Conservation (phyloP, 768 basidiomycete genomes). For the Pleurotus ostreatus region DNA sequence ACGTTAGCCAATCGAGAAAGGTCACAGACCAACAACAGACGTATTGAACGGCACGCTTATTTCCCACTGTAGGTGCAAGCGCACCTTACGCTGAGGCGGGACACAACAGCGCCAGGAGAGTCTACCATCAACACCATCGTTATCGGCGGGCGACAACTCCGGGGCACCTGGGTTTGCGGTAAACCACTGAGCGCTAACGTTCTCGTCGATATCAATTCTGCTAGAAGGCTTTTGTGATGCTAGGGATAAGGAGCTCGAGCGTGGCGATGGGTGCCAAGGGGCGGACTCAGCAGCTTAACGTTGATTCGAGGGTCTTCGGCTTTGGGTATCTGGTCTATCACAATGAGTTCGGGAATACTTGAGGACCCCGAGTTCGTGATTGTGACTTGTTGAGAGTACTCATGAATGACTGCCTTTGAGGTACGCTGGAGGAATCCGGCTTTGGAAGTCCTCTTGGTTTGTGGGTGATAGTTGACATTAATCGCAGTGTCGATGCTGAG, state of each 20-base stretch:
- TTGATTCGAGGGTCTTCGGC: conserved; percentile 3
- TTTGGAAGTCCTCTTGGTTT: conserved; percentile 13
- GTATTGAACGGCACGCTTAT: not conserved
- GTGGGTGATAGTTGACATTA: conserved; percentile 5
- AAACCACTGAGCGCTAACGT: not conserved
- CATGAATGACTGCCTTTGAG: conserved; percentile 2
- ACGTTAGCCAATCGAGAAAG: too few species aligned
- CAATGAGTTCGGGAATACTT: conserved; percentile 7
- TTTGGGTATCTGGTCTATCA: conserved; percentile 14
- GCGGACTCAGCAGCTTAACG: not conserved
- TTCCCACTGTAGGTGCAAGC: conserved; percentile 8
- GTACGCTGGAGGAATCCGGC: not conserved
- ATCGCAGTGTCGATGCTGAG: conserved; percentile 1
- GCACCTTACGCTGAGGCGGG: not conserved
- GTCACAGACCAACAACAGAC: not conserved
- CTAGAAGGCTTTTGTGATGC: not conserved
- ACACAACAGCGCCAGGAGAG: not conserved
- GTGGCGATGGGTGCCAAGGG: not conserved
- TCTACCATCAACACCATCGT: not conserved
- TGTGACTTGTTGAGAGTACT: conserved; percentile 13
- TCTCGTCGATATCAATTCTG: not conserved
- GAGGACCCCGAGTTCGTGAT: conserved; percentile 12
- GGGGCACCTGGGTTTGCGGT: not conserved
- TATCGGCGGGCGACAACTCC: not conserved
- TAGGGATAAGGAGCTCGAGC: not conserved